Base-by-base conservation (phyloP, 2,329 filamentous ascomycete species). In the Cercospora nicotianae region DNA sequence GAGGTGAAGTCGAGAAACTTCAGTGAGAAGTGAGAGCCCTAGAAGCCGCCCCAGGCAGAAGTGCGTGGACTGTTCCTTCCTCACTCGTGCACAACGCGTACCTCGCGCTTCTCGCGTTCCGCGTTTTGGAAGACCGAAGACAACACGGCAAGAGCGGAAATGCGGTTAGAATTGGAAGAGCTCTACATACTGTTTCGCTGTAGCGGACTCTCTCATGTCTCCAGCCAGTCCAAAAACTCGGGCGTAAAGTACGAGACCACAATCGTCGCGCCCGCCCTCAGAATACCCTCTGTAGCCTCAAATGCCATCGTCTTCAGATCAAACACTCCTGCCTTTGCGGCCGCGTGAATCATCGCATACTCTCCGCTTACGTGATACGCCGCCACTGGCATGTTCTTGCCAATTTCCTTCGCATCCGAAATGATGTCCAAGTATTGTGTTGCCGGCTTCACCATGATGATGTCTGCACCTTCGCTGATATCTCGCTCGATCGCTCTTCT, bases 391-490 rank as follows among this genome's bases (percentile, higher is more conserved):
- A 98, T 86, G 79, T 98, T 93, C 78, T 90, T 91, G 67, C 92
- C 94, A 64, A 98, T 87, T 64, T 97, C 93, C 84, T 97, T 98
- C 63, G 95, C 95, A 77, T 99, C 95, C 73, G 92, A 93, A 79
- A 99, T 98, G 75, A 99, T 97, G 81, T 99, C 95, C 57, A 99
- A 86, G 79, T 97, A 99, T 80, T 94, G 93, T 75, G 91, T 91
- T 9, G 95, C 95, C 2, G 95, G 95, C 85, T 99, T 99, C 70
- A 99, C 95, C 94, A 99, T 97, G 81, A 99, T 97, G 74, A 97
- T 93, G 77, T 99, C 95, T 20, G 95, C 95, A 28, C 95, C 95
- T 81, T 99, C 95, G 71, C 86, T 87, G 73, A 99, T 94, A 78
- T 99, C 95, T 73, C 95, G 88, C 48, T 89, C 83, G 72, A 99